Evolutionary conservation across 441 rosid species (phyloP).

Genomic region (Populus tomentosa): DNA sequence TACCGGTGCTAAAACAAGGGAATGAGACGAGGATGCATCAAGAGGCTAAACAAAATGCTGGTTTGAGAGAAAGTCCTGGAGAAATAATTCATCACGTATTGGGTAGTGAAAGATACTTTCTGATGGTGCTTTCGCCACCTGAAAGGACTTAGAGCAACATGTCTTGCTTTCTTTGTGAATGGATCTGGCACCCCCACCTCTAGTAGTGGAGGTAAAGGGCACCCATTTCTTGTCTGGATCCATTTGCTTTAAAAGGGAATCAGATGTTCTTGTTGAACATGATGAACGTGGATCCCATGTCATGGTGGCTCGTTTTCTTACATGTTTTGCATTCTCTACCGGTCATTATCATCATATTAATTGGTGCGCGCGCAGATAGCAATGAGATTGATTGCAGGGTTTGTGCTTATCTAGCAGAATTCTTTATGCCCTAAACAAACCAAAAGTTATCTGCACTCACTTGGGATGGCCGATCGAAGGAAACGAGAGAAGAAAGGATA

Average conservation of each 20-base stretch:
- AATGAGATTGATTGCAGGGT: neutral
- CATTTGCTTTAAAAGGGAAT: neutral
- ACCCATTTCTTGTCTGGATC: neutral
- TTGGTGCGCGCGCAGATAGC: neutral
- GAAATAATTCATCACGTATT: neutral
- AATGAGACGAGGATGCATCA: neutral
- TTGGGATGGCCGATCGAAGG: neutral
- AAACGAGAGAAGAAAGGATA: neutral
- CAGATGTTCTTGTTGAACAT: neutral
- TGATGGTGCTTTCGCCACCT: neutral
- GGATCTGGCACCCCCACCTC: neutral
- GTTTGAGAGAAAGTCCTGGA: neutral
- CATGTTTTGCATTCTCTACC: neutral
- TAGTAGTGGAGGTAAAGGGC: neutral
- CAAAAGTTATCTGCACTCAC: neutral
- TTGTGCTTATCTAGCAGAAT: neutral
- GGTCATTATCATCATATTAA: neutral
- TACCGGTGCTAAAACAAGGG: too few relatives aligned
- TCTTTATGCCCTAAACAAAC: neutral
- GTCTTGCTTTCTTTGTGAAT: neutral
- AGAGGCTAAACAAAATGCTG: neutral
- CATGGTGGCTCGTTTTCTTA: neutral
- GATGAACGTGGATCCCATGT: neutral
- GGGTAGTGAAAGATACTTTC: neutral
- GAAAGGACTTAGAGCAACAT: neutral